Percentiles rank a stretch among this genome's conserved stretches.
phyloP scores from a whole-genome alignment of 2,329 filamentous ascomycete genomes.

The Ophiocordyceps australis region DNA sequence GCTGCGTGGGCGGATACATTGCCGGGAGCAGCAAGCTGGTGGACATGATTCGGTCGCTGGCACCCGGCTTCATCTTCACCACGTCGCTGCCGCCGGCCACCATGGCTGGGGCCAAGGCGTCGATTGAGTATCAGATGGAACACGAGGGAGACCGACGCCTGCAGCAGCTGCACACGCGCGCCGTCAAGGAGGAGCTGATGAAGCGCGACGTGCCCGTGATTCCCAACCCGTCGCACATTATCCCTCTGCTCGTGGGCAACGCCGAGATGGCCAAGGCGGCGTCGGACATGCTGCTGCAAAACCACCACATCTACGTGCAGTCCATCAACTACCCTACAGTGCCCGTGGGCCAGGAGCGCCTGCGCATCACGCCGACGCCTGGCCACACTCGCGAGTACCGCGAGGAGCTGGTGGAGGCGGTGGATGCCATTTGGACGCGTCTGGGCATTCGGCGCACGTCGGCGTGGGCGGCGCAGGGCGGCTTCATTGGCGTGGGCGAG shows the following conservation, averaged over 20 bases:
- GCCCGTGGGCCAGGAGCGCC: constrained; percentile 89
- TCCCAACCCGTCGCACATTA: constrained; percentile 91
- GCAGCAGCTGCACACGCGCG: constrained; percentile 90
- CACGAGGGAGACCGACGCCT: constrained; percentile 76
- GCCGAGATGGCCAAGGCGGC: constrained; percentile 84
- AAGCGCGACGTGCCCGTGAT: constrained; percentile 85
- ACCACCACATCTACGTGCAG: constrained; percentile 92
- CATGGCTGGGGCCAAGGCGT: constrained; percentile 83
- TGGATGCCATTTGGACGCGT: constrained; percentile 78
- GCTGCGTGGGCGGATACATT: constrained; percentile 95
- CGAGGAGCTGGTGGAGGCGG: constrained; percentile 64
- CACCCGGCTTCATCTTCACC: constrained; percentile 97
- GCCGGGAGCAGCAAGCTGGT: constrained; percentile 75
- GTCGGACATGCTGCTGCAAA: constrained; percentile 76
- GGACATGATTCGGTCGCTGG: constrained; percentile 83
- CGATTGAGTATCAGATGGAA: constrained; percentile 84
- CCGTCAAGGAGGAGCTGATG: constrained; percentile 71
- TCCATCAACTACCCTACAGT: constrained; percentile 99
- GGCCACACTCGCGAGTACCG: constrained; percentile 76
- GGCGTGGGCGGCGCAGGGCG: constrained; percentile 79
- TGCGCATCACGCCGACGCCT: constrained; percentile 89
- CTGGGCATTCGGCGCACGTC: constrained; percentile 83
- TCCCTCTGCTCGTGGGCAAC: constrained; percentile 85
- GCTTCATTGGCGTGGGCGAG: constrained; percentile 87
- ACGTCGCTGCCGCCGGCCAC: constrained; percentile 89